A percentile compares a stretch with the other conserved stretches of the same genome.
Conservation (phyloP, 129 eudicot species). For the Oenanthe sinensis region DNA sequence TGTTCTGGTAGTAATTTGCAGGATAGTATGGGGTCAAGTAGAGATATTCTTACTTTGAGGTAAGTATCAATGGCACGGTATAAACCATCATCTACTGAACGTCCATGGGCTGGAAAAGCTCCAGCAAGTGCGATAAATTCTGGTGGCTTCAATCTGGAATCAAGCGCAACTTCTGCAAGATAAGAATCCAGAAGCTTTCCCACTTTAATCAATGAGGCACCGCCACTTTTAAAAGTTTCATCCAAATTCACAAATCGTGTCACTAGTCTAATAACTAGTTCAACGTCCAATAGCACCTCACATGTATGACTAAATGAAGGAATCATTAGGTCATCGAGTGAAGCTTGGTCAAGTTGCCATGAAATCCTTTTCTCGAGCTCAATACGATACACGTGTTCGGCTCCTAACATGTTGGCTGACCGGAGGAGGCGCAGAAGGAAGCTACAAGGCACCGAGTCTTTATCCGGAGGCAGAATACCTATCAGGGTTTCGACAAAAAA, state of each 20-base stretch:
- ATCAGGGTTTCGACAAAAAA: conserved; percentile 53
- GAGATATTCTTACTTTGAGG: conserved; percentile 48
- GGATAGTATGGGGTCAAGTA: not conserved
- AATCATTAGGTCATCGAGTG: conserved; percentile 61
- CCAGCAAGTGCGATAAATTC: conserved; percentile 65
- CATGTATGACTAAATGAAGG: conserved; percentile 69
- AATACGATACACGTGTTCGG: conserved; percentile 21
- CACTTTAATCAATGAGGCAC: conserved; percentile 46
- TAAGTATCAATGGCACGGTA: conserved; percentile 88
- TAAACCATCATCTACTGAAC: conserved; percentile 62
- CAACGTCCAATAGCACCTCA: conserved; percentile 50
- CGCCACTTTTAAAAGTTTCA: conserved; percentile 40
- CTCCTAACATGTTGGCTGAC: conserved; percentile 45
- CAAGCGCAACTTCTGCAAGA: conserved; percentile 80
- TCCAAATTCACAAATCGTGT: conserved; percentile 44
- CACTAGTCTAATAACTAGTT: conserved; percentile 48
- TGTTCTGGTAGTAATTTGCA: not conserved
- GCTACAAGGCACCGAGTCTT: conserved; percentile 55
- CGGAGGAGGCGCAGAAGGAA: conserved; percentile 63
- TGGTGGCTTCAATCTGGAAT: conserved; percentile 34
- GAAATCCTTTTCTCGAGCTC: conserved; percentile 59
- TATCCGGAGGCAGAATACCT: conserved; percentile 65
- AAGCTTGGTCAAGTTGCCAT: conserved; percentile 70
- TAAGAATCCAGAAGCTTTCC: conserved; percentile 66
- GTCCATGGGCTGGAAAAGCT: conserved; percentile 59